Base-by-base conservation (phyloP, 2,329 filamentous ascomycete genomes). In the Exophiala sp. region DNA sequence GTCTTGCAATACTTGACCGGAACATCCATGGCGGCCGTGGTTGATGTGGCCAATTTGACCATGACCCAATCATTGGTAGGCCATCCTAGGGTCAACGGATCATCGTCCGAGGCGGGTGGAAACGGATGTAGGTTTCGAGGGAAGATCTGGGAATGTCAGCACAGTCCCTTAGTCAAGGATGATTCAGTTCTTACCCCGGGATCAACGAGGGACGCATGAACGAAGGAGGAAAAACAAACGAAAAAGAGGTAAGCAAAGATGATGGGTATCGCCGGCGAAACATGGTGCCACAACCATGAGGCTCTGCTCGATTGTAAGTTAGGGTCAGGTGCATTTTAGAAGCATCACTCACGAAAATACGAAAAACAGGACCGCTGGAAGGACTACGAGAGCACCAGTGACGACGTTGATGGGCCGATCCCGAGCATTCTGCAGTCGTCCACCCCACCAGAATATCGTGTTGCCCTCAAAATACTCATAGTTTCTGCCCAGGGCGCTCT, bases 1-100 rank as follows among this genome's bases (percentile, higher is more conserved):
- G 91, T 95, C 68, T 91, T 92, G 81, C 94, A 99, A 74, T 95
- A 96, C 74, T 99, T 97, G 57, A 92, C 91, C 0, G 94, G 94
- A 1, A 99, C 91, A 69, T 99, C 94, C 89, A 99, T 96, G 5
- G 91, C 91, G 7, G 91, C 87, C 32, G 88, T 87, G 24, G 75
- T 75, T 8, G 83, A 84, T 55, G 86, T 86, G 35, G 87, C 83
- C 8, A 90, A 89, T 65, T 91, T 88, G 63, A 97, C 88, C 75
- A 95, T 83, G 6, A 89, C 88, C 94, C 94, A 99, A 69, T 95
- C 91, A 47, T 89, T 97, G 5, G 88, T 94, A 1, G 91, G 84
- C 14, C 91, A 92, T 1, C 88, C 90, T 40, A 95, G 73, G 34
- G 84, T 81, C 36, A 96, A 76, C 5, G 91, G 90, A 67, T 97